These are phyloP conservation scores for Begonia peltatifolia DNA, from an alignment of 306 rosid genomes.

Conservation along the genomic window DNA sequence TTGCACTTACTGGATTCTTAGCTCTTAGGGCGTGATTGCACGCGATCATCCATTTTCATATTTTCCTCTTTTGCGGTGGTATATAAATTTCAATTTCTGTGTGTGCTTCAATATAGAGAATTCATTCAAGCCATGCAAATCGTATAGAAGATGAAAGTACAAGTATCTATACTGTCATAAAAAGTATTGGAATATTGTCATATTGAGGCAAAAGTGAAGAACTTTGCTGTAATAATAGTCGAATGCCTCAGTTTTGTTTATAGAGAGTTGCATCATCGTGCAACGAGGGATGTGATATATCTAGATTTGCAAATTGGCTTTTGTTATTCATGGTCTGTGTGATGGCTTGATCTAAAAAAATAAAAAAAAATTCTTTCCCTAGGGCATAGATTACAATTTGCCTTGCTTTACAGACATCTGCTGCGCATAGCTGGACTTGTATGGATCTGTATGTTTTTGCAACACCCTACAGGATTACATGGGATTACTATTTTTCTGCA, in stretches of 20 bases:
- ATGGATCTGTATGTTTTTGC: slow-evolving; percentile 97
- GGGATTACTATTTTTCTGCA: slow-evolving; percentile 90
- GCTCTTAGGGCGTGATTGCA: neutral
- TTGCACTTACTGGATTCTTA: neutral
- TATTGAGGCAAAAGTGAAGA: too few species aligned
- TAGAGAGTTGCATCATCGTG: too few species aligned
- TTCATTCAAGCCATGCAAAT: neutral
- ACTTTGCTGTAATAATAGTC: too few species aligned
- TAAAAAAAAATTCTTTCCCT: neutral
- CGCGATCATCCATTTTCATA: neutral
- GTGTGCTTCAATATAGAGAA: too few species aligned
- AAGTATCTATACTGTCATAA: neutral
- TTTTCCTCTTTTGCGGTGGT: neutral
- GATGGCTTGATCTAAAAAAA: too few species aligned
- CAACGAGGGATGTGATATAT: too few species aligned
- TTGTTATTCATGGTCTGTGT: too few species aligned
- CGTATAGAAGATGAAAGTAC: neutral
- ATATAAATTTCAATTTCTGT: neutral
- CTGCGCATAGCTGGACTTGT: slow-evolving; percentile 95
- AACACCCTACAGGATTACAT: slow-evolving; percentile 84
- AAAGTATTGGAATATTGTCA: too few species aligned
- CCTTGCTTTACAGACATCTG: slow-evolving; percentile 40
- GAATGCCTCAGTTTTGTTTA: too few species aligned
- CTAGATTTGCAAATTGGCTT: too few species aligned
- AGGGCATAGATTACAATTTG: neutral